These are phyloP conservation scores for Dryas integrifolia DNA, from an alignment of 331 rosid species.

Conservation along the genomic window DNA sequence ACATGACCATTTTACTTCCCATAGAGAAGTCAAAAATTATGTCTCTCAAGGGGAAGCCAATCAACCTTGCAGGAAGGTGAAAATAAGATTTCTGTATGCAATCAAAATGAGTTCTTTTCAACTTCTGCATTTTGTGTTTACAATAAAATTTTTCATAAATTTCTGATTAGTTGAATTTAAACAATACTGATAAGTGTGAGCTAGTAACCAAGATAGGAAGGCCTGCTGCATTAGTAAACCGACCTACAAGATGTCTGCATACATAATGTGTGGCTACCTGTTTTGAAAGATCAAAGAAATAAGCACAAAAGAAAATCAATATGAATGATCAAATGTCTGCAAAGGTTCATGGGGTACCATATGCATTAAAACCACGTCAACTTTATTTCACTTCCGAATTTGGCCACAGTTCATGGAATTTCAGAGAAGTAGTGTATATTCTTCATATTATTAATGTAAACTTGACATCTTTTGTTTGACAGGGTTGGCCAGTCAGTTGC, in stretches of 20 bases:
- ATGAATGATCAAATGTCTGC: not conserved
- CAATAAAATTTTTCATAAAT: not conserved
- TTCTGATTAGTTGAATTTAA: slow-evolving; percentile 13
- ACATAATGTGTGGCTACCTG: not conserved
- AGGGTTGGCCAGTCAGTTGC: slow-evolving; percentile 83
- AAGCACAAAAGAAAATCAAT: not conserved
- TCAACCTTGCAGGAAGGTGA: slow-evolving; percentile 85
- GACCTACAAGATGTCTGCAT: not conserved
- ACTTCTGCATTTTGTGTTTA: not conserved
- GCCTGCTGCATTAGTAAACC: not conserved
- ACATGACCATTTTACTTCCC: slow-evolving; percentile 55
- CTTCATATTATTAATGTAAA: not conserved
- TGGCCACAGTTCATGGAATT: not conserved
- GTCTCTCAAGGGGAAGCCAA: slow-evolving; percentile 49
- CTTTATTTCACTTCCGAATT: not conserved
- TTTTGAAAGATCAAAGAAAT: not conserved
- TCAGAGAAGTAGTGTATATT: not conserved
- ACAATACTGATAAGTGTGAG: slow-evolving; percentile 6
- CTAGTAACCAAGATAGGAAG: not conserved
- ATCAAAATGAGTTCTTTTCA: slow-evolving; percentile 15
- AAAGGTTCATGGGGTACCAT: not conserved
- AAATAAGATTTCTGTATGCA: slow-evolving; percentile 26
- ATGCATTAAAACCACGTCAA: not conserved
- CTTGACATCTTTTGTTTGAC: slow-evolving; percentile 33
- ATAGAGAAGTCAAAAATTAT: slow-evolving; percentile 44